These are phyloP conservation scores for Neopestalotiopsis rosae DNA, from an alignment of 2,329 filamentous ascomycete genomes.

Conservation along the genomic window DNA sequence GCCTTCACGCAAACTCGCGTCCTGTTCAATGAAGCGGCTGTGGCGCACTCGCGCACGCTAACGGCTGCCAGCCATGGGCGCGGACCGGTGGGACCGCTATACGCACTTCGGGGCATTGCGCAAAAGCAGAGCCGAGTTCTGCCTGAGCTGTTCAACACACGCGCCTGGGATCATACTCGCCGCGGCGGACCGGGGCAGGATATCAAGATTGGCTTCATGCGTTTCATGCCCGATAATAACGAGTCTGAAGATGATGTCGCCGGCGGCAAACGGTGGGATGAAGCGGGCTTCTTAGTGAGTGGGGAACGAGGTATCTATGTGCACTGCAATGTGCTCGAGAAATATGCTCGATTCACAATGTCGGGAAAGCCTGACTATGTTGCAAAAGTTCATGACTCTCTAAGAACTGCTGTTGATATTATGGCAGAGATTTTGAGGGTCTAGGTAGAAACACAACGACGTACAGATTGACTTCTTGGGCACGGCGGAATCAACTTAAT, in stretches of 20 bases:
- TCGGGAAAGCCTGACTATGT: slow-evolving; percentile 19
- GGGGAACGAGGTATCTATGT: slow-evolving; percentile 24
- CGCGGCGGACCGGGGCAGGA: slow-evolving; percentile 24
- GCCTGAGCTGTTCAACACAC: slow-evolving; percentile 20
- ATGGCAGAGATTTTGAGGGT: too few relatives aligned
- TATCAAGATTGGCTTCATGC: slow-evolving; percentile 26
- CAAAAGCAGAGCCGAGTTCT: background rate
- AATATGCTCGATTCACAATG: slow-evolving; percentile 15
- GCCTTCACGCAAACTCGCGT: background rate
- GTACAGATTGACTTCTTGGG: too few relatives aligned
- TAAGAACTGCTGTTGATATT: too few relatives aligned
- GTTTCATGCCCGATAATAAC: background rate
- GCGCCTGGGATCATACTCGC: slow-evolving; percentile 23
- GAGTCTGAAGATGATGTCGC: background rate
- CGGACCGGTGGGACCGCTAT: slow-evolving; percentile 22
- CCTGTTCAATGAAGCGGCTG: slow-evolving; percentile 15
- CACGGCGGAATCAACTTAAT: too few relatives aligned
- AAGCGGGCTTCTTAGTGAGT: slow-evolving; percentile 23
- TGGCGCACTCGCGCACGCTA: slow-evolving; percentile 14
- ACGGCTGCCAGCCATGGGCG: slow-evolving; percentile 14
- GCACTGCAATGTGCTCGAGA: slow-evolving; percentile 22
- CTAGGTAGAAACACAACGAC: too few relatives aligned
- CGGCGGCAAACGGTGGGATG: slow-evolving; percentile 17
- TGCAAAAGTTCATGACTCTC: too few relatives aligned
- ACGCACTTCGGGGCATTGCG: slow-evolving; percentile 20